Evolutionary conservation across 495 filamentous ascomycete genomes (phyloP), one percentile per base, ranked within the genome.

Genomic region (Cudoniella acicularis): DNA sequence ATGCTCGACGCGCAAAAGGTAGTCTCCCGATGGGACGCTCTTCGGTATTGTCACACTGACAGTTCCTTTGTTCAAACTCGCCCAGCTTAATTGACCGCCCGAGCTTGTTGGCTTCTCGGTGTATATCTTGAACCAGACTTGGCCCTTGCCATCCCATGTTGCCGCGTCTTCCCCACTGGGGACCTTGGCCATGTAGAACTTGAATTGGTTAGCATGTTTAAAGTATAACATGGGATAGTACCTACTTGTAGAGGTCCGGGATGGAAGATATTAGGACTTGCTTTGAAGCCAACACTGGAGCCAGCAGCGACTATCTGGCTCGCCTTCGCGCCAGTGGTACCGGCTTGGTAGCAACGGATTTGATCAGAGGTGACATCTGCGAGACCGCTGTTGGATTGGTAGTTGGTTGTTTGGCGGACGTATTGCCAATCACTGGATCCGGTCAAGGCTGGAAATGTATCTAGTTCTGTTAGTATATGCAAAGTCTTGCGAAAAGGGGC

Each of bases 1-100:
- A 13, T 77, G 76, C 64, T 87, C 82, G 52, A 81, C 78, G 1
- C 84, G 77, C 42, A 85, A 68, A 47, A 87, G 79, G 59, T 87
- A 87, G 54, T 86, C 78, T 50, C 84, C 84, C 49, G 69, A 69
- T 0, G 78, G 73, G 60, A 80, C 72, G 56, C 73, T 73, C 54
- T 71, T 73, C 17, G 83, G 83, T 61, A 87, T 81, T 50, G 73
- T 78, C 21, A 79, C 8, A 16, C n/a, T 46, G 43, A 46, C 4
- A 17, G 43, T 9, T 4, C 4, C 30, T 36, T 36, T 36, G 30
- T 36, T 36, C 30, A 13, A 36, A 13, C 6, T 6, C 13, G 30
- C 6, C 30, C 30, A 36, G 30, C 13, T 36, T 6, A 55, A 11
- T 13, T 40, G 27, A 0, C 48, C 36, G 20, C 54, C 61, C 46